phyloP scores from a whole-genome alignment of 1,139 yeast genomes.

The Barnettozyma hawaiiensis region DNA sequence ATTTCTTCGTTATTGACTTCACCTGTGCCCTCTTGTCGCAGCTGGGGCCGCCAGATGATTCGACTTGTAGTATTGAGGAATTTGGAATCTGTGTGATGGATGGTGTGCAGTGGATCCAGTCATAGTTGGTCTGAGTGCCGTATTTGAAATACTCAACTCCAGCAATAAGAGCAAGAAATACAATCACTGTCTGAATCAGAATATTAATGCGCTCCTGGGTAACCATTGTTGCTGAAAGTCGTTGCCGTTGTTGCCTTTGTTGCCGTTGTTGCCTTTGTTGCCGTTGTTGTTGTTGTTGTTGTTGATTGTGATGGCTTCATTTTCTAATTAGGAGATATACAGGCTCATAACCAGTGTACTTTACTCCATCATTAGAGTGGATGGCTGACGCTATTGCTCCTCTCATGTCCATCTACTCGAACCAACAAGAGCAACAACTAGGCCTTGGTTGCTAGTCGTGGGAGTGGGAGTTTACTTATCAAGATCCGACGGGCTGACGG shows the following conservation, averaged over 20 bases:
- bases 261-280: background rate
- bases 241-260: background rate
- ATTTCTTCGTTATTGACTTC: slow-evolving; percentile 32
- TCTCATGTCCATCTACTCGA: too few relatives aligned
- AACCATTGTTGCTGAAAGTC: slow-evolving; percentile 11
- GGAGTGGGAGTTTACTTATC: too few relatives aligned
- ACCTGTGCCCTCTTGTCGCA: slow-evolving; percentile 39
- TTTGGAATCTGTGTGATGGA: slow-evolving; percentile 21
- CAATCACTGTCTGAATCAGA: slow-evolving; percentile 27
- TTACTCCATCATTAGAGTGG: too few relatives aligned
- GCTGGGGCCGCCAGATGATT: slow-evolving; percentile 36
- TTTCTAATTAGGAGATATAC: background rate
- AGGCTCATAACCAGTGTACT: too few relatives aligned
- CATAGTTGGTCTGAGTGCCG: slow-evolving; percentile 33
- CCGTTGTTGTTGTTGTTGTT: too few relatives aligned
- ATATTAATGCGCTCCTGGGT: slow-evolving; percentile 22
- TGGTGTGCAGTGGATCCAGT: slow-evolving; percentile 39
- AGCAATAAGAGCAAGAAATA: slow-evolving; percentile 30
- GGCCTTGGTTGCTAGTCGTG: too few relatives aligned
- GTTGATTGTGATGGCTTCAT: too few relatives aligned
- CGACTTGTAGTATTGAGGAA: slow-evolving; percentile 28
- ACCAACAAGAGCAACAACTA: too few relatives aligned
- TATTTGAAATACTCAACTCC: slow-evolving; percentile 38
- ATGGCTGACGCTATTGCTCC: too few relatives aligned
- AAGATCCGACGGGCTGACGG: too few relatives aligned